phyloP scores from a whole-genome alignment of 1,284 basidiomycete genomes.

The Melampsora abietis-canadensis region DNA sequence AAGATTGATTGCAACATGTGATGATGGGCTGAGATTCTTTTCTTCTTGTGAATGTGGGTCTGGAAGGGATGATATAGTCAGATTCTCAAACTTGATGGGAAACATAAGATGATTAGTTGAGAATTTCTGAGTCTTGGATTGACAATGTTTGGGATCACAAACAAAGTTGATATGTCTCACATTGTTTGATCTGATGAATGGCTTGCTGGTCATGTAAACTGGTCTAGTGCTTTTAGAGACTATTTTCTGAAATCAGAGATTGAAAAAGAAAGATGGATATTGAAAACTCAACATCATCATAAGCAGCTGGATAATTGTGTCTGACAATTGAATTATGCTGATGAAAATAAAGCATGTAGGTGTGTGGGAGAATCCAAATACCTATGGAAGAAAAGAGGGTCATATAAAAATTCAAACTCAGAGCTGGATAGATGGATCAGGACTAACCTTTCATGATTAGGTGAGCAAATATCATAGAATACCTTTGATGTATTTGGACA shows the following conservation, averaged over 20 bases:
- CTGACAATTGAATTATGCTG: slow-evolving; percentile 30
- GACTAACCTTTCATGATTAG: too few relatives aligned
- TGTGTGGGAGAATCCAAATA: slow-evolving; percentile 17
- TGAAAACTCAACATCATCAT: slow-evolving; percentile 6
- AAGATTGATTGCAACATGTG: slow-evolving; percentile 19
- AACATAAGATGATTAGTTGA: background rate
- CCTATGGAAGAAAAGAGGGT: background rate
- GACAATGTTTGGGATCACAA: background rate
- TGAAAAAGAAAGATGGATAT: slow-evolving; percentile 1
- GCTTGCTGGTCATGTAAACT: slow-evolving; percentile 20
- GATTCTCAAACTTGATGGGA: background rate
- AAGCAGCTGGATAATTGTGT: slow-evolving; percentile 34
- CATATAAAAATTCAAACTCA: background rate
- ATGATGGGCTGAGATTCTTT: slow-evolving; percentile 3
- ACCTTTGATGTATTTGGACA: slow-evolving; percentile 10
- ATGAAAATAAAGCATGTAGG: slow-evolving; percentile 32
- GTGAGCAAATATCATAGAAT: slow-evolving; percentile 21
- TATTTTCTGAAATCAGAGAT: background rate
- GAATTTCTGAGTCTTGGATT: background rate
- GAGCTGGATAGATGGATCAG: too few relatives aligned
- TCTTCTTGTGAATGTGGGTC: background rate
- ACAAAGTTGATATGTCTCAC: slow-evolving; percentile 36
- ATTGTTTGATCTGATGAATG: slow-evolving; percentile 20
- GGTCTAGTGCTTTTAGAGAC: slow-evolving; percentile 13
- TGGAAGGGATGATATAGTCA: background rate